Base-by-base conservation (phyloP, 1,139 yeast genomes). In the Zygoascus sp. region DNA sequence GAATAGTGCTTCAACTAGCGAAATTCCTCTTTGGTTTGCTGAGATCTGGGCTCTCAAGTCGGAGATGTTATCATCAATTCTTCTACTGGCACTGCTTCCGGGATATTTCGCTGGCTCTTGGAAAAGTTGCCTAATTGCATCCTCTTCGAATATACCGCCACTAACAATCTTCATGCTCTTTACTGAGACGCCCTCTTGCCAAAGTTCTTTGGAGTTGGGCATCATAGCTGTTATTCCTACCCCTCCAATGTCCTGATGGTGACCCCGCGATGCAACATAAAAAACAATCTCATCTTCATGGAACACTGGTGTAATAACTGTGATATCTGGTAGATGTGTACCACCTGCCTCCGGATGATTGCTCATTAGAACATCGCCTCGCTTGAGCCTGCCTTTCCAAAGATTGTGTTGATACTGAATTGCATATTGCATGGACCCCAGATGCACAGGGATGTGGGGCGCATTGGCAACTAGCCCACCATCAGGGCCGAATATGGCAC, bases 391-490 rank as follows among this genome's bases (percentile, higher is more conserved):
- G 6, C 77, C 81, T 48, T 75, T 65, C 85, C 87, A 81, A 9
- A 77, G 50, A 27, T 75, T 72, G 25, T 76, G 76, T 60, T 81
- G 87, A 1, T 78, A 79, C 49, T 75, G 73, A 11, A 81, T 82
- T 13, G 85, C 83, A 46, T 81, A 79, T 1, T 86, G 80, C 89
- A 83, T 83, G 2, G 90, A 83, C 2, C 90, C 90, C 52, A 83
- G 67, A 61, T 83, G 90, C 40, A 82, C 86, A 0, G 92, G 92
- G 43, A 83, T 81, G 64, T 83, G 89, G 1, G 89, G 89, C 0
- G 89, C 89, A 65, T 82, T 82, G 2, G 89, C 88, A 30, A 82
- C 83, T 52, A 83, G 68, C 50, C 79, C 82, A 25, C 90, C 90
- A 43, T 77, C 73, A 0, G 73, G 66, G 57, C 81, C 88, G 60